phyloP scores from a whole-genome alignment of 1,284 basidiomycete species.

The Macrocybe sp. region DNA sequence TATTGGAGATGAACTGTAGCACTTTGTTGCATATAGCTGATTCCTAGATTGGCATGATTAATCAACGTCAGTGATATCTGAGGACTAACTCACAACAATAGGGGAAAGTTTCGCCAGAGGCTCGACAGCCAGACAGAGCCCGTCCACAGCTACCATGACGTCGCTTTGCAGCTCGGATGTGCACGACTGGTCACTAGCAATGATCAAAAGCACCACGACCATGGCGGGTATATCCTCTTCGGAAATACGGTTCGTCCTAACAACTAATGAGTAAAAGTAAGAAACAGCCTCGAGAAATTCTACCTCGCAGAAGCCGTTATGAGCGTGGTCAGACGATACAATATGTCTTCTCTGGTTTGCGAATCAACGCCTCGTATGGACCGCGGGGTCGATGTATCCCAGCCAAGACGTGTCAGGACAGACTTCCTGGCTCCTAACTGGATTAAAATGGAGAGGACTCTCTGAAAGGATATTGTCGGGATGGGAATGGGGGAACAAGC shows the following conservation, averaged over 20 bases:
- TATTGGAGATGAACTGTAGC: slow-evolving; percentile 26
- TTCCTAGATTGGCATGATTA: slow-evolving; percentile 32
- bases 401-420: no score
- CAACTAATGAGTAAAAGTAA: slow-evolving; percentile 8
- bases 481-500: no score
- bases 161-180: slow-evolving; percentile 38
- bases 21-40: slow-evolving; percentile 39
- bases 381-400: no score
- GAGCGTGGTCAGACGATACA: slow-evolving; percentile 40
- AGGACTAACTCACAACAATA: slow-evolving; percentile 25
- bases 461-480: no score
- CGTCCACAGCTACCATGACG: slow-evolving; percentile 40
- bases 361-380: no score
- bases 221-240: slow-evolving; percentile 42
- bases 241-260: slow-evolving; percentile 31
- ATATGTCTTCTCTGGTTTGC: slow-evolving; percentile 21
- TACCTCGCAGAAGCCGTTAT: slow-evolving; percentile 43
- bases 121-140: slow-evolving; percentile 37
- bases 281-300: slow-evolving; percentile 15
- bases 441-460: no score
- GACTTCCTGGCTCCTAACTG: no score
- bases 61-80: no score
- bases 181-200: slow-evolving; percentile 51
- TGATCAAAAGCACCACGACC: slow-evolving; percentile 43
- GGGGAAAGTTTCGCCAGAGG: slow-evolving; percentile 22